Evolutionary conservation across 2,329 filamentous ascomycete genomes (phyloP).

Genomic region (Fusarium decemcellulare): DNA sequence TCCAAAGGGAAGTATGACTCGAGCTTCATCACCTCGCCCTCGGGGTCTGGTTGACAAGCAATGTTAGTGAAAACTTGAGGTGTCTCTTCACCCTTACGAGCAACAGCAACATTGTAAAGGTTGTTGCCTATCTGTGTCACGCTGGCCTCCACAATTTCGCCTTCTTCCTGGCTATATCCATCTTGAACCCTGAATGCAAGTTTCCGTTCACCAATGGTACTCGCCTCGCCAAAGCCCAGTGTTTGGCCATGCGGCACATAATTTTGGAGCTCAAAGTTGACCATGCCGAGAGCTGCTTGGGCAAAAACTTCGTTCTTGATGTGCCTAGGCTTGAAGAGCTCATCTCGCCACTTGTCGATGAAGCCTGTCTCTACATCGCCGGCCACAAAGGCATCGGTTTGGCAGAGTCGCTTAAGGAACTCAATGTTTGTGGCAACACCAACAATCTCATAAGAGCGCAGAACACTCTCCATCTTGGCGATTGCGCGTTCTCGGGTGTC

Average conservation of each 20-base stretch:
- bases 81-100: constrained; percentile 56
- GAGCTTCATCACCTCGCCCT: constrained; percentile 50
- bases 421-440: constrained; percentile 96
- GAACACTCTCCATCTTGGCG: constrained; percentile 82
- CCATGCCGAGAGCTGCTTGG: constrained; percentile 86
- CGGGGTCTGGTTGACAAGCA: constrained; percentile 54
- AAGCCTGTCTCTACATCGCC: constrained; percentile 97
- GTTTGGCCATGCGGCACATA: constrained; percentile 61
- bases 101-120: constrained; percentile 63
- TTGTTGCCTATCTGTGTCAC: constrained; percentile 64
- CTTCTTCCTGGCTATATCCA: constrained; percentile 73
- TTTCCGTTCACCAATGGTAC: constrained; percentile 59
- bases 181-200: constrained; percentile 72
- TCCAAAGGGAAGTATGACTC: constrained; percentile 82
- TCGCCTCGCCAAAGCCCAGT: constrained; percentile 68
- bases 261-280: constrained; percentile 64
- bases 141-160: constrained; percentile 70
- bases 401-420: constrained; percentile 91
- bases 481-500: constrained; percentile 84
- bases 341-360: constrained; percentile 87
- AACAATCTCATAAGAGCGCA: constrained; percentile 92
- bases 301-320: constrained; percentile 82
- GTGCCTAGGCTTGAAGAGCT: constrained; percentile 77
- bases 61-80: constrained; percentile 61
- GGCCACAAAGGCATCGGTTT: constrained; percentile 83